These are phyloP conservation scores for Leptographium galeiforme DNA, from an alignment of 2,329 filamentous ascomycete genomes.

Conservation along the genomic window DNA sequence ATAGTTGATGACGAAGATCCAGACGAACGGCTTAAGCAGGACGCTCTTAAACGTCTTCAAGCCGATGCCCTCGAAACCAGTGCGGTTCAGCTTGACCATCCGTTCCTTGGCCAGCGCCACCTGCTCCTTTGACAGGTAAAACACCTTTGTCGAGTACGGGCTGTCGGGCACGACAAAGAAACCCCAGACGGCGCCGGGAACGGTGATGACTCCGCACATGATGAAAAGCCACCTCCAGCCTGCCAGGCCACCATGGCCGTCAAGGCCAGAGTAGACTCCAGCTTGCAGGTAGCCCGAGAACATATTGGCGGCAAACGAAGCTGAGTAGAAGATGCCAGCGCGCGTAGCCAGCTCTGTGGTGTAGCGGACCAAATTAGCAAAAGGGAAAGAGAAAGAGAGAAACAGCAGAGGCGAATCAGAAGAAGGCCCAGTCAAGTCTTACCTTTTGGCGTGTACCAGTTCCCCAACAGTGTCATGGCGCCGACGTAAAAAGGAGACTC, in stretches of 20 bases:
- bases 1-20: slow-evolving; percentile 1
- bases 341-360: neutral
- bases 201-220: slow-evolving; percentile 26
- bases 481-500: slow-evolving; percentile 1
- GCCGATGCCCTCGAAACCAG: slow-evolving; percentile 9
- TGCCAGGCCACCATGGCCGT: slow-evolving; percentile 1
- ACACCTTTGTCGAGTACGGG: slow-evolving; percentile 10
- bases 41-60: slow-evolving; percentile 10
- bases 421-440: neutral
- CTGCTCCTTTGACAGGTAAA: neutral
- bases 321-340: slow-evolving; percentile 1
- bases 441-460: slow-evolving; percentile 7
- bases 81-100: slow-evolving; percentile 1
- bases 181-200: slow-evolving; percentile 24
- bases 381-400: too few species aligned
- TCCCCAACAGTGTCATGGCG: neutral
- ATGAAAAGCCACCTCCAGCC: slow-evolving; percentile 37
- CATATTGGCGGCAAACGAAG: slow-evolving; percentile 10
- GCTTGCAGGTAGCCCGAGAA: slow-evolving; percentile 28
- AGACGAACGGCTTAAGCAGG: neutral
- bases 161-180: slow-evolving; percentile 28
- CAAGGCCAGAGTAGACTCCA: slow-evolving; percentile 28
- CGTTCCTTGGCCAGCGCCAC: neutral
- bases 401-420: neutral
- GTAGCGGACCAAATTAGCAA: too few species aligned